Base-by-base conservation (phyloP, 2,329 filamentous ascomycete species). In the Pezicula radicicola region DNA sequence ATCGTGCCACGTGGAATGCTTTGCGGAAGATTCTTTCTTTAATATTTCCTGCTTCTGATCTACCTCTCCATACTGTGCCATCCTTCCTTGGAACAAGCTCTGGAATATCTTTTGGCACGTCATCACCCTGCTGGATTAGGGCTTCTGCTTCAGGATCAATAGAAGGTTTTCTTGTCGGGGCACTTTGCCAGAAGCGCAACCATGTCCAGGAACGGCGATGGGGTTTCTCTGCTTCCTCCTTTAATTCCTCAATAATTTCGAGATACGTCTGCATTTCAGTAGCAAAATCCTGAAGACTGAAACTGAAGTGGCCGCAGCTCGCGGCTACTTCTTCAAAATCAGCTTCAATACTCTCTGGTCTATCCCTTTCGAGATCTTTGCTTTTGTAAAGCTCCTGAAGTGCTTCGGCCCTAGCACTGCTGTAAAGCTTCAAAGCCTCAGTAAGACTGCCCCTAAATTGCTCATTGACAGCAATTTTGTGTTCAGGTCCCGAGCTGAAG, bases 251-350 rank as follows among this genome's bases (percentile, higher is more conserved):
- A 4, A 99, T 73, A 1, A 94, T 85, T 48, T 90, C 84, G 42
- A 99, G 71, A 61, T 96, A 94, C 12, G 81, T 81, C 58, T 89
- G 84, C 73, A 96, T 88, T 65, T 97, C 91, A 65, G 96, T 89
- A 0, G 91, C 92, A 64, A 97, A 93, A 60, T 94, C 89, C 56
- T 94, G 83, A 25, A 99, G 75, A 41, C 89, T 95, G 67, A 94
- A 97, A 65, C 89, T 93, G 66, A 97, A 99, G 70, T 97, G 92
- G 0, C 94, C 93, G 64, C 94, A 99, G 51, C 92, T 95, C n/a
- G 94, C 93, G 39, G 93, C 92, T 10, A 97, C 92, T 69, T 99
- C 94, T 68, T 99, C 94, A 52, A 96, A 91, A 68, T 97, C 94
- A 2, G 93, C 94, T 65, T 95, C 87, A 8, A 93, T 80, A 55